Conservation (phyloP, 2,329 filamentous ascomycete species). For the Ceratocystis destructans region DNA sequence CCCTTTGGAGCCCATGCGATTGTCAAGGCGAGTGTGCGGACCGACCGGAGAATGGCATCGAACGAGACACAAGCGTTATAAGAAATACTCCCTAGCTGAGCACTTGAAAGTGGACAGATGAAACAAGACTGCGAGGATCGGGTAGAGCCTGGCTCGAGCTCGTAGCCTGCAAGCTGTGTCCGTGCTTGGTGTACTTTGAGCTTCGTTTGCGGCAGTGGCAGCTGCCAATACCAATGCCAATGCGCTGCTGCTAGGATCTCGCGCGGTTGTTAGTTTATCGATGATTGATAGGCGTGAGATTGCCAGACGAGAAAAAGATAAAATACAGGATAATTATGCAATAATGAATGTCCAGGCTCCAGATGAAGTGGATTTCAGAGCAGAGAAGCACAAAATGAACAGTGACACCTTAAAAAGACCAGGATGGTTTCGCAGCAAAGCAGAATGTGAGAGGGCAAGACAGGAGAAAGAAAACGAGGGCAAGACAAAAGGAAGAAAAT, state of each 20-base stretch:
- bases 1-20: slow-evolving; percentile 39
- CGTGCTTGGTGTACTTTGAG: slow-evolving; percentile 5
- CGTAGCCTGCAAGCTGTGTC: slow-evolving; percentile 3
- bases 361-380: too few relatives aligned
- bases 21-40: slow-evolving; percentile 37
- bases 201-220: not conserved
- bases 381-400: too few relatives aligned
- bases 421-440: too few relatives aligned
- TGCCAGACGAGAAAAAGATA: too few relatives aligned
- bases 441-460: too few relatives aligned
- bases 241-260: not conserved
- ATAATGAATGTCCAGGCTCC: too few relatives aligned
- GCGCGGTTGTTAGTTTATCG: not conserved
- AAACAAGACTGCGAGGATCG: not conserved
- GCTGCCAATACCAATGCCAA: not conserved
- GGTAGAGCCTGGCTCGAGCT: not conserved
- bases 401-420: too few relatives aligned
- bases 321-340: too few relatives aligned
- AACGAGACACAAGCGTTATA: not conserved
- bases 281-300: too few relatives aligned
- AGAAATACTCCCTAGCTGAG: not conserved
- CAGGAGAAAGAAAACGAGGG: too few relatives aligned
- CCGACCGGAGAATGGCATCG: slow-evolving; percentile 36
- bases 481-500: too few relatives aligned
- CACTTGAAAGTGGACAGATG: not conserved